Evolutionary conservation across 2,329 filamentous ascomycete species (phyloP), one percentile per base, ranked within the genome.

Genomic region (Epichloe hybrida): DNA sequence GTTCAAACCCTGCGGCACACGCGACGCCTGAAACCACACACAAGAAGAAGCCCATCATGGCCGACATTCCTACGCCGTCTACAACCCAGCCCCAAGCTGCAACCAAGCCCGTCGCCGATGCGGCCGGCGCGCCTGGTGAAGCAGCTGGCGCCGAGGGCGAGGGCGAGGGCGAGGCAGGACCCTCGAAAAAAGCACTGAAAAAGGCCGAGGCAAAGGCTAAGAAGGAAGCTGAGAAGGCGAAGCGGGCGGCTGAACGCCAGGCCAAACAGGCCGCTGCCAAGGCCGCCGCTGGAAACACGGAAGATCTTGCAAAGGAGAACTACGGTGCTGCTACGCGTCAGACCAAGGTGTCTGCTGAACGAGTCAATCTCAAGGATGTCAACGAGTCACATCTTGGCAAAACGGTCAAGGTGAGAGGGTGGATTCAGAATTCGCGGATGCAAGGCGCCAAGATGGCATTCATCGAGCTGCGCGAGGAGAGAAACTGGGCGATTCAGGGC

Each of bases 201-300:
- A 95, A 94, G 73, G 83, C 86, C 44, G 84, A 86, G 60, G 77
- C 77, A 55, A 94, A 94, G 72, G 87, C 90, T 31, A 89, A 89
- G 72, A 90, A 91, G 66, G 90, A 94, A 69, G 86, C 85, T 12
- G 76, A 81, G 64, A 94, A 94, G 69, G 85, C 85, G 61, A 65
- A 79, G 65, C 71, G 81, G 67, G 75, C 80, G 50, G 84, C 83
- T n/a, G 85, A 88, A 58, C 83, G 84, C 62, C 84, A 86, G 63
- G 84, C 85, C 45, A 54, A 80, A 80, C 79, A 80, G 53, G 84
- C 83, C 53, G 81, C 82, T 41, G 78, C 80, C 56, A 81, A 82
- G 55, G 82, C 80, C 36, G 77, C 79, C 36, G 77, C 75, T 45
- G 79, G 83, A 53, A 80, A 80, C 49, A 79, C 79, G 56, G 81